Conservation (phyloP, 139 green algal genomes). For the Edaphochlamys debaryana region DNA sequence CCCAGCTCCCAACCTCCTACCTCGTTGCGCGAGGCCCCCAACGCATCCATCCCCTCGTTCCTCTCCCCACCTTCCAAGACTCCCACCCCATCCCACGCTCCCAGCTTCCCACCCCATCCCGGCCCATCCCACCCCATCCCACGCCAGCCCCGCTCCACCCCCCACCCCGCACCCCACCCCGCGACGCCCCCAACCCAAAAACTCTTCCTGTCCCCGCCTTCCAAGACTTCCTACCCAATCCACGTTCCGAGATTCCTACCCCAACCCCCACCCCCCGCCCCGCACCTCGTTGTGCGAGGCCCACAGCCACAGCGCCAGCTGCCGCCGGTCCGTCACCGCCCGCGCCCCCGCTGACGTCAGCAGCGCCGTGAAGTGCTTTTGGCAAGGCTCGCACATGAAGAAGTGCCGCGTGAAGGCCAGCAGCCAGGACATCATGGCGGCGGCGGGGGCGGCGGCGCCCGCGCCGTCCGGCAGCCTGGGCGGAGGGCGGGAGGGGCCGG, state of each 20-base stretch:
- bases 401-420: constrained; percentile 47
- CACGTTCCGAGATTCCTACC: background rate
- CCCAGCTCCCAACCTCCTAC: too few species aligned
- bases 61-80: too few species aligned
- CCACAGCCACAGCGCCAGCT: constrained; percentile 85
- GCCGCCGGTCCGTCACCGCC: constrained; percentile 3
- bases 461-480: constrained; percentile 42
- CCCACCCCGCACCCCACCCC: too few species aligned
- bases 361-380: constrained; percentile 45
- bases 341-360: constrained; percentile 13
- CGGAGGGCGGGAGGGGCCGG: too few species aligned
- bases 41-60: too few species aligned
- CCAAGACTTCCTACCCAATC: background rate
- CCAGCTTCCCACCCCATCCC: too few species aligned
- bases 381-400: constrained; percentile 52
- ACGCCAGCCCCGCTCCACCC: too few species aligned
- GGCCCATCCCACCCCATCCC: too few species aligned
- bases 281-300: constrained; percentile 85
- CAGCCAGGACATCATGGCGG: constrained; percentile 45
- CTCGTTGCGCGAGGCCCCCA: too few species aligned
- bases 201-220: background rate
- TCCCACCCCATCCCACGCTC: too few species aligned
- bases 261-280: background rate
- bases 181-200: too few species aligned
- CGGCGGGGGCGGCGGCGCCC: too few species aligned